Base-by-base conservation (phyloP, 177 flowering plant genomes). In the Vitis hybrid region DNA sequence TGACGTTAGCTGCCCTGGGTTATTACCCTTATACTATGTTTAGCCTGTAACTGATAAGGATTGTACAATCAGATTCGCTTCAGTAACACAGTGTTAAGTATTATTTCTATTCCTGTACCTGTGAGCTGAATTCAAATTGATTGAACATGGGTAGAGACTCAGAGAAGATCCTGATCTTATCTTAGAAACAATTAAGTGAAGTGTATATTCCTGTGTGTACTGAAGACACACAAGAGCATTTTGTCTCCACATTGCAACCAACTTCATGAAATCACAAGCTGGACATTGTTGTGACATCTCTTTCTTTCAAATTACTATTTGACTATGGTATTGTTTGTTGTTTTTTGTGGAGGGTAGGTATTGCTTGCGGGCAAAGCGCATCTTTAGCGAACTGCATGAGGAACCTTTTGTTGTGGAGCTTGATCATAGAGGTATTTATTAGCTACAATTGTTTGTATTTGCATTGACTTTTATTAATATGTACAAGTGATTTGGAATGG, bases 401-500 rank as follows among this genome's bases (percentile, higher is more conserved):
- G 70, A 85, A 61, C 94, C 98, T 62, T 88, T 68, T 80, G 86
- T 90, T 33, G 90, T 94, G 76, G 98, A 94, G 84, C 92, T 94
- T 75, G 97, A 94, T 79, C 94, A 83, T 73, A 82, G 97, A 88
- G 96, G 98, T 94, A 87, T 26, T 11, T 64, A 62, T 59, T 51
- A 2, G 15, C 18, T 48, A 15, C 55, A 31, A 2, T 56, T 63
- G 26, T 56, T 76, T 2, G 33, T 26, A 15, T 6, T 56, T 55
- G 66, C 48, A n/a, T 31, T 49, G 53, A 50, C 18, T 61, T 64
- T 57, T 51, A 9, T 52, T 8, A 33, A 45, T n/a, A 45, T 56
- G 7, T 8, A 19, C 14, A 55, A 53, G 1, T 14, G 33, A 31
- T 51, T 70, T 15, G 8, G 39, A 26, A 60, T n/a, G 51, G 29